Percentiles rank a stretch among this genome's conserved stretches.
phyloP scores from a whole-genome alignment of 176 grass and related monocot species.

The Rhynchospora pubera region DNA sequence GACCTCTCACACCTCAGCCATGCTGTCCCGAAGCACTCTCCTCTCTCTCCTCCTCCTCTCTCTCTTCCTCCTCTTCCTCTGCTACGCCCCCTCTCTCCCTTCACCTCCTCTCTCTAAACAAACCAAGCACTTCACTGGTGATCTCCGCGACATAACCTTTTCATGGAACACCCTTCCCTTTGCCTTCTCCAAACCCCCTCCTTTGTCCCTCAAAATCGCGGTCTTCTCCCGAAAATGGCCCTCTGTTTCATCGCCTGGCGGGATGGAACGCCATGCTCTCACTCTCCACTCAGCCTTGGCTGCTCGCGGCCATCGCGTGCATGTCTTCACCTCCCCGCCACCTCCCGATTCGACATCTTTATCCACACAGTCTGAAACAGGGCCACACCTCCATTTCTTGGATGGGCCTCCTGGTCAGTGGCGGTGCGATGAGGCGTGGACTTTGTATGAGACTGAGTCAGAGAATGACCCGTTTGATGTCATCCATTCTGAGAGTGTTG shows the following conservation, averaged over 20 bases:
- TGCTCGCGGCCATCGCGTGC: slow-evolving; percentile 60
- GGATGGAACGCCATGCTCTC: slow-evolving; percentile 94
- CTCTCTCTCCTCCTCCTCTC: slow-evolving; percentile 28
- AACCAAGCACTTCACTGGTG: slow-evolving; percentile 35
- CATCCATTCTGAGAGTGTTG: slow-evolving; percentile 92
- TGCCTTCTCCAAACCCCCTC: slow-evolving; percentile 30
- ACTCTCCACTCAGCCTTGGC: slow-evolving; percentile 80
- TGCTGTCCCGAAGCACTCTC: neutral
- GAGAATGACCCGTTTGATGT: slow-evolving; percentile 84
- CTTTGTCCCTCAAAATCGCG: slow-evolving; percentile 57
- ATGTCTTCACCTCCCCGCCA: slow-evolving; percentile 85
- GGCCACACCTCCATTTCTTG: slow-evolving; percentile 69
- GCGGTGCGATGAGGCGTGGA: slow-evolving; percentile 88
- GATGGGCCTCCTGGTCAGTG: slow-evolving; percentile 52
- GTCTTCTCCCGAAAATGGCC: slow-evolving; percentile 98
- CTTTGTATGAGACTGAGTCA: slow-evolving; percentile 64
- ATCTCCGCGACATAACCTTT: slow-evolving; percentile 72
- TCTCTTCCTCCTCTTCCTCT: slow-evolving; percentile 22
- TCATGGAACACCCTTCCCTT: slow-evolving; percentile 87
- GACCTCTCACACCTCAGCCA: slow-evolving; percentile 16
- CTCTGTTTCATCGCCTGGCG: slow-evolving; percentile 55
- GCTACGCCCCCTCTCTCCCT: slow-evolving; percentile 3
- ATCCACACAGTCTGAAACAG: neutral
- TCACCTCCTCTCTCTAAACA: neutral
- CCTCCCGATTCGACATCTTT: slow-evolving; percentile 36